Base-by-base conservation (phyloP, 139 green algal species). In the Coelastrella sp. region DNA sequence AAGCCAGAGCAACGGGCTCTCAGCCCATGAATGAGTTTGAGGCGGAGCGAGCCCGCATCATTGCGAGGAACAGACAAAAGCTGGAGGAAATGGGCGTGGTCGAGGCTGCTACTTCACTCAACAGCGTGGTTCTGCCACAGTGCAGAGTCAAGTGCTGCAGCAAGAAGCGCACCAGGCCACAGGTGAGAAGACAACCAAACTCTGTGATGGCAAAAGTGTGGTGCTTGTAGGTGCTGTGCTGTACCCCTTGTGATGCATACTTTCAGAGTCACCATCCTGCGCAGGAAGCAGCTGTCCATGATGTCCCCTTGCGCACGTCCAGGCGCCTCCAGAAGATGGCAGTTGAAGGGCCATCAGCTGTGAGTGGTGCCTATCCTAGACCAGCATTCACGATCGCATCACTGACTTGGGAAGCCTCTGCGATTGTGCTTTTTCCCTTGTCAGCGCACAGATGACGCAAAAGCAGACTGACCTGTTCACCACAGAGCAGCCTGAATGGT, bases 31-130 rank as follows among this genome's bases (percentile, higher is more conserved):
- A 87, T 22, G 82, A 7, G 22, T 87, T 63, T 61, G 82, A 87
- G 25, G 82, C 82, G 19, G 59, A 87, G 60, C 25, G 82, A 22
- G 82, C 82, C 10, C 59, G 59, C 59, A 87, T 76, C 22, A 87
- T 87, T 12, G 82, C 82, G 15, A 76, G 20, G 22, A 87, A 87
- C 82, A 75, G 25, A 25, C 61, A 78, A 59, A 22, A 24, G 82
- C 35, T 87, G 25, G 56, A 87, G 61, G 59, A 87, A 12, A 59
- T 87, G 82, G 82, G 60, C 25, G 82, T 87, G 24, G 56, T 78
- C n/a, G 56, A 76, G 59, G 82, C 82, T 24, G 82, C 60, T 25
- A 14, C 6, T 8, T 17, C 11, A 8, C 60, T 87, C 17, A 57
- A 60, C 49, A 70, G 12, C 63, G 9, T 70, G 80, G n/a, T 60